Evolutionary conservation across 192 early-diverging fungal species (phyloP), one percentile per base, ranked within the genome.

Genomic region (Coemansia pectinata): DNA sequence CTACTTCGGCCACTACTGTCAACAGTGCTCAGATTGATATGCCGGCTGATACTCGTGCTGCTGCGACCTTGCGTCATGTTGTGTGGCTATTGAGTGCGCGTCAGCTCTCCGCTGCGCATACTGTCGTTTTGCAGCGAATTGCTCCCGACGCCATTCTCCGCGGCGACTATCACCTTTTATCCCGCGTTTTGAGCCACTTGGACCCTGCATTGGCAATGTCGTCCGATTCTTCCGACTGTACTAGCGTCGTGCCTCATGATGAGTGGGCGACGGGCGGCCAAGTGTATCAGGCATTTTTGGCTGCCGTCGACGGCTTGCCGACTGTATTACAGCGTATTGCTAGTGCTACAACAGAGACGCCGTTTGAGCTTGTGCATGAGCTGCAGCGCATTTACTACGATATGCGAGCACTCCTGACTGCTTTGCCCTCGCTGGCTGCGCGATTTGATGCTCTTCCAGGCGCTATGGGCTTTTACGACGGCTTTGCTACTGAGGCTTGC

Each of bases 141-240:
- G 90, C 90, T 0, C 90, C 90, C 8, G 72, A 71, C 10, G 83
- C 69, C 5, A 69, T 90, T 60, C 67, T 90, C 7, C 69, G 80
- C 12, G 81, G 85, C 33, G 81, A 87, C 47, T 68, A 87, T 55
- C 27, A 52, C 38, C 67, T 82, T 5, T 73, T 88, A 0, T 25
- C 47, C 9, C 63, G 62, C 5, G 44, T 88, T 0, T 67, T 89
- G 50, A 65, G 55, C 2, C 66, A 66, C 58, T 36, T 89, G 48
- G 67, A 87, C 25, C 71, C 72, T 29, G 21, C 29, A 6, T 12
- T 14, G 52, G 5, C 50, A 27, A 5, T 40, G 36, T 12, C 34
- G 36, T 61, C 59, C 1, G 19, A 15, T 0, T 31, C 57, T 14
- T 27, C 7, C 4, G 1, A 17, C 4, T 5, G n/a, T 19, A 2